These are phyloP conservation scores for Sarocladiaceae sp. DNA, from an alignment of 2,329 filamentous ascomycete species.

Conservation along the genomic window DNA sequence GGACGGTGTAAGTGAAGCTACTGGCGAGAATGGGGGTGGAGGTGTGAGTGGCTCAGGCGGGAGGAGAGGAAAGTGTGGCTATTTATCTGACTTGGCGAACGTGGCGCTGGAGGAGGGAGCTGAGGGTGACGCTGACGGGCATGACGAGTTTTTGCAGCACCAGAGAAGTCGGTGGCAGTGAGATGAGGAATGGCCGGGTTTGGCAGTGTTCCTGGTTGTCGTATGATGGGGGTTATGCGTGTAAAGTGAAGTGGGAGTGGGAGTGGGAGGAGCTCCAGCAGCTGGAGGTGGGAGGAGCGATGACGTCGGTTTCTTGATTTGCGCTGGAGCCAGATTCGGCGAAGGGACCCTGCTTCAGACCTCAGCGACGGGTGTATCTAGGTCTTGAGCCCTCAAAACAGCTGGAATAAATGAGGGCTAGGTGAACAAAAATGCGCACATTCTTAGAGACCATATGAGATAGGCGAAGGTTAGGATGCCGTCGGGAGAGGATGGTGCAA, in stretches of 20 bases:
- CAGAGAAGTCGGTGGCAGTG: no score
- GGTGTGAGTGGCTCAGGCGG: not conserved
- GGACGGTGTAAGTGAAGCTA: not conserved
- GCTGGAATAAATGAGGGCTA: no score
- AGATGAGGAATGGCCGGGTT: slow-evolving; percentile 2
- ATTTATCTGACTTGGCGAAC: slow-evolving; percentile 3
- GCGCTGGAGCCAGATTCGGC: not conserved
- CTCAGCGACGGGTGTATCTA: no score
- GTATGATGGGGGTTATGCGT: not conserved
- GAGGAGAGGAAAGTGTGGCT: not conserved
- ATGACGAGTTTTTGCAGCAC: slow-evolving; percentile 1
- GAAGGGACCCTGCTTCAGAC: not conserved
- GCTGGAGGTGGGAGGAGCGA: not conserved
- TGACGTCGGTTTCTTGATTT: slow-evolving; percentile 7
- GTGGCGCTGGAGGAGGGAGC: slow-evolving; percentile 1
- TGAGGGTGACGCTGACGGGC: not conserved
- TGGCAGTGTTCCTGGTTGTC: no score
- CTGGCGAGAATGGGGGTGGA: not conserved
- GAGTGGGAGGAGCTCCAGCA: not conserved
- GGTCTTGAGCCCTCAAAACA: no score
- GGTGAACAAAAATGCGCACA: no score
- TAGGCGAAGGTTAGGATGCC: no score
- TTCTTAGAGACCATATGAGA: no score
- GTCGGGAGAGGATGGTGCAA: no score
- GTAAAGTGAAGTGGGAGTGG: not conserved